Conservation (phyloP, 306 rosid genomes). For the Cucumis sativus region Cucumber_9930_V3 NC_026659.2:24083001-24083500, state of each 20-base stretch:
- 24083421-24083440: constrained; percentile 27
- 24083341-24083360: constrained; percentile 56
- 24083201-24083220: not conserved
- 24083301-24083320: constrained; percentile 92
- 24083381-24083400: constrained; percentile 80
- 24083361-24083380: constrained; percentile 67
- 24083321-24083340: constrained; percentile 73
- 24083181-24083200: not conserved
- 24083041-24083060: constrained; percentile 46
- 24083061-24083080: not conserved
- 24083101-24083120: not conserved
- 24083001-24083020: constrained; percentile 56
- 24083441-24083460: not conserved
- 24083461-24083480: not conserved
- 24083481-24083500: not conserved
- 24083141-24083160: not conserved
- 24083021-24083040: constrained; percentile 92
- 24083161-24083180: not conserved
- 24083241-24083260: constrained; percentile 82
- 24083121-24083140: not conserved
- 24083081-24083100: not conserved
- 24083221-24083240: constrained; percentile 36
- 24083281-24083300: constrained; percentile 87
- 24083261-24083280: constrained; percentile 98
- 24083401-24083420: constrained; percentile 89